A percentile compares a stretch with the other conserved stretches of the same genome.
Conservation (phyloP, 2,329 filamentous ascomycete species). For the Phaeoacremonium minimum region DNA sequence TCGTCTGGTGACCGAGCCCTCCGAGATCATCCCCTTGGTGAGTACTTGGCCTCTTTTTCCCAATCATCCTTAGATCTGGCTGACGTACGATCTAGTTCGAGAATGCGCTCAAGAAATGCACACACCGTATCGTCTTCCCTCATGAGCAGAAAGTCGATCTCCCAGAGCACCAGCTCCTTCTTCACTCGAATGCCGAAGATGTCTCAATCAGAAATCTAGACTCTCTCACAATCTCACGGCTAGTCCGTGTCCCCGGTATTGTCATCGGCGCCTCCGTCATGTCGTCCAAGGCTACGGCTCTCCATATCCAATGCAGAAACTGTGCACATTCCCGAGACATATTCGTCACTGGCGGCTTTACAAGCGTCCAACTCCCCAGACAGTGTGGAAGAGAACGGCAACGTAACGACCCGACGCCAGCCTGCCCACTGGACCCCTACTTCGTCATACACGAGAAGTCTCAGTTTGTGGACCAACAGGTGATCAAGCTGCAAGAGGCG, state of each 20-base stretch:
- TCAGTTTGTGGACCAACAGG: constrained; percentile 93
- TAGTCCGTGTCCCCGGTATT: constrained; percentile 96
- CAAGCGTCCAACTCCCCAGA: constrained; percentile 79
- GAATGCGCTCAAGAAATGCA: constrained; percentile 82
- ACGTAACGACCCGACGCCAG: constrained; percentile 63
- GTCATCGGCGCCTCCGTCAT: constrained; percentile 96
- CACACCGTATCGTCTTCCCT: constrained; percentile 88
- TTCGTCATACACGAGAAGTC: constrained; percentile 94
- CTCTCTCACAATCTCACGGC: constrained; percentile 84
- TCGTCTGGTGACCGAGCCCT: constrained; percentile 81
- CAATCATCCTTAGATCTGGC: neutral
- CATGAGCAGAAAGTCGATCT: constrained; percentile 62
- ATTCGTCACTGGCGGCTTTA: constrained; percentile 77
- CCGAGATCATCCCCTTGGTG: constrained; percentile 88
- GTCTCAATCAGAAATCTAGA: constrained; percentile 93
- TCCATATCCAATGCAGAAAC: constrained; percentile 84
- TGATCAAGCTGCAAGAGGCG: constrained; percentile 95
- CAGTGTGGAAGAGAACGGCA: constrained; percentile 63
- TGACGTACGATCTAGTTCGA: constrained; percentile 65
- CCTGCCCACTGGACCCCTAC: constrained; percentile 91
- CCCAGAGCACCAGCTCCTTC: constrained; percentile 88
- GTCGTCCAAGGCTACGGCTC: constrained; percentile 86
- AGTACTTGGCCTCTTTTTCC: constrained; percentile 17
- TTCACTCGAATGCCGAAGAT: constrained; percentile 87
- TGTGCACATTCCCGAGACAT: constrained; percentile 72